Evolutionary conservation across 2,329 filamentous ascomycete species (phyloP).

Genomic region (Aspergillus eucalypticola): DNA sequence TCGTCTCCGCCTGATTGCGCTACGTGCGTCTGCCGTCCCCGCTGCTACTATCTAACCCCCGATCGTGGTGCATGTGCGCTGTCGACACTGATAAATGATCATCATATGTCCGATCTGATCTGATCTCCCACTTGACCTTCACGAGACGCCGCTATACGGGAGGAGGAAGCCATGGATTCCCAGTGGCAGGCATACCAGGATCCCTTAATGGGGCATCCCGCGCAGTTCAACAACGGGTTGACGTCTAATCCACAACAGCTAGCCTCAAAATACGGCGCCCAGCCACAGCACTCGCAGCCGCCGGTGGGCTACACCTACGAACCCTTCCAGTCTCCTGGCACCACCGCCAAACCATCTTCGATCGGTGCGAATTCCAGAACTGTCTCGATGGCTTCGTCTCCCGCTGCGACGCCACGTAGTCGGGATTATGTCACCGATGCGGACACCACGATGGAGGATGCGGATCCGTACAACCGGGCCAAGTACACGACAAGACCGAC

Average conservation of each 20-base stretch:
- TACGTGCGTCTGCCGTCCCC: slow-evolving; percentile 31
- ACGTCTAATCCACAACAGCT: slow-evolving; percentile 51
- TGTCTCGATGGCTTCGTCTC: slow-evolving; percentile 59
- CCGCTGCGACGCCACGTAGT: slow-evolving; percentile 59
- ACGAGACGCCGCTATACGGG: slow-evolving; percentile 13
- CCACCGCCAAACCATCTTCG: slow-evolving; percentile 35
- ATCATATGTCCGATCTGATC: slow-evolving; percentile 14
- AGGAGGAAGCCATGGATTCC: slow-evolving; percentile 51
- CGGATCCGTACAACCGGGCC: slow-evolving; percentile 78
- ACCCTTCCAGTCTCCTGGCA: slow-evolving; percentile 57
- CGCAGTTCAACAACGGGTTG: slow-evolving; percentile 63
- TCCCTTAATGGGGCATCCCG: slow-evolving; percentile 59
- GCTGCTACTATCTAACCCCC: slow-evolving; percentile 30
- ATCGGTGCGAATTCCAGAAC: slow-evolving; percentile 46
- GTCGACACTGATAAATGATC: slow-evolving; percentile 27
- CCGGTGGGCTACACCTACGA: slow-evolving; percentile 67
- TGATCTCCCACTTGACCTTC: slow-evolving; percentile 6
- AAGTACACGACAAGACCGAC: slow-evolving; percentile 82
- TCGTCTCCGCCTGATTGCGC: slow-evolving; percentile 28
- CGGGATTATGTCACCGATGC: slow-evolving; percentile 68
- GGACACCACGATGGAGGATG: slow-evolving; percentile 85
- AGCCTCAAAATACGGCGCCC: slow-evolving; percentile 51
- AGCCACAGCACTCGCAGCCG: slow-evolving; percentile 51
- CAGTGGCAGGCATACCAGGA: slow-evolving; percentile 71
- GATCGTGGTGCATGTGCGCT: slow-evolving; percentile 34